Conservation (phyloP, 768 basidiomycete species). For the Tricholoma bakamatsutake region DNA sequence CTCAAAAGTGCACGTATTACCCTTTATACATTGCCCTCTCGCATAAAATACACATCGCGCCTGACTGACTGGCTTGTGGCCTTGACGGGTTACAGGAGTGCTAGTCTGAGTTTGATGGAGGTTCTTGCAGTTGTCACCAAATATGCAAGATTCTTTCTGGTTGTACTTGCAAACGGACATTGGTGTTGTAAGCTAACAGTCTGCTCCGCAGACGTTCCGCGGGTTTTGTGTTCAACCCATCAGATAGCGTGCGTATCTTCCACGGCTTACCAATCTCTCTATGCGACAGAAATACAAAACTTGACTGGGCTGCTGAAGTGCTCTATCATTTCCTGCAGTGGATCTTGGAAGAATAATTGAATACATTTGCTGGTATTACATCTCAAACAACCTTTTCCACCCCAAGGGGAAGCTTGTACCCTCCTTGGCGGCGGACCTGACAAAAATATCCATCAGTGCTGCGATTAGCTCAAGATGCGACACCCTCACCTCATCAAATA, state of each 20-base stretch:
- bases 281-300: background rate
- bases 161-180: conserved; percentile 7
- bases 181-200: no score
- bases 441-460: background rate
- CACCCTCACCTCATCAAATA: conserved; percentile 72
- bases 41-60: conserved; percentile 14
- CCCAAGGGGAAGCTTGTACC: conserved; percentile 56
- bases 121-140: conserved; percentile 8
- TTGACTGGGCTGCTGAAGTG: no score
- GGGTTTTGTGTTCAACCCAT: no score
- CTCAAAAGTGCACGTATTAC: conserved; percentile 3
- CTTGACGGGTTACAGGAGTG: background rate
- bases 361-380: background rate
- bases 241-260: no score
- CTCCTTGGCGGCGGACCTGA: conserved; percentile 64
- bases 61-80: background rate
- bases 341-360: no score
- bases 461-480: background rate
- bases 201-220: no score
- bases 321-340: no score
- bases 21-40: conserved; percentile 6
- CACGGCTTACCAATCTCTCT: no score
- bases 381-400: conserved; percentile 45
- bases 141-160: conserved; percentile 8
- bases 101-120: conserved; percentile 2